Percentiles rank a stretch among this genome's conserved stretches.
phyloP scores from a whole-genome alignment of 495 filamentous ascomycete genomes.

The Annulohypoxylon maeteangense region DNA sequence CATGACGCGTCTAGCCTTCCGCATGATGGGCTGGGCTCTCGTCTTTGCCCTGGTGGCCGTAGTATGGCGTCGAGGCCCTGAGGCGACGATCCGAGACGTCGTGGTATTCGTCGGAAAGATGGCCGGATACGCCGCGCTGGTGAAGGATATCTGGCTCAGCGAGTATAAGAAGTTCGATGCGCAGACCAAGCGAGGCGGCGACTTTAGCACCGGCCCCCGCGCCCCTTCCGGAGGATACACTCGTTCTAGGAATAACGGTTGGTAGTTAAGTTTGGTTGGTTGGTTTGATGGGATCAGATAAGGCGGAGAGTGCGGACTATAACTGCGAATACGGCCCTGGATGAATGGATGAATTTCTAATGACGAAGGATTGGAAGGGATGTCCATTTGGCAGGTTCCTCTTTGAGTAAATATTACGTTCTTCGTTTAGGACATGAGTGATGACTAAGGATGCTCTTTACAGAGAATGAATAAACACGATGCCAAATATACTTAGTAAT shows the following conservation, averaged over 20 bases:
- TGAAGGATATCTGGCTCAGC: conserved; percentile 65
- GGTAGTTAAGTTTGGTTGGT: conserved; percentile 24
- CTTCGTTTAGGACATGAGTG: conserved; percentile 23
- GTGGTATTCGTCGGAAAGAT: conserved; percentile 46
- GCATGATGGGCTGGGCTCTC: conserved; percentile 67
- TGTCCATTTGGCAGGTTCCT: conserved; percentile 4
- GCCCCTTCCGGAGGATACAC: conserved; percentile 39
- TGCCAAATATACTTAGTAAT: neutral
- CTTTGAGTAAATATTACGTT: conserved; percentile 9
- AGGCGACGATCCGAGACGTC: conserved; percentile 67
- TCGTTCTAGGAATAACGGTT: conserved; percentile 45
- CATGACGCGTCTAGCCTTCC: conserved; percentile 71
- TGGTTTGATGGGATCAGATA: neutral
- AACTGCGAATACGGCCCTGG: neutral
- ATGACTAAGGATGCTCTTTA: conserved; percentile 20
- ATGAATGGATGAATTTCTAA: neutral
- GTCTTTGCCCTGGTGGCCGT: conserved; percentile 62
- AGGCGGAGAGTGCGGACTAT: neutral
- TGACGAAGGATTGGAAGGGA: neutral
- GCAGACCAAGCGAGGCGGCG: conserved; percentile 45
- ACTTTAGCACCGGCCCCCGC: conserved; percentile 34
- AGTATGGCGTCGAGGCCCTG: conserved; percentile 72
- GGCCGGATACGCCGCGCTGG: conserved; percentile 61
- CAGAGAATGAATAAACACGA: conserved; percentile 33
- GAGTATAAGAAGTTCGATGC: conserved; percentile 63